Conservation (phyloP, 441 rosid species). For the Metrosideros polymorpha region DNA sequence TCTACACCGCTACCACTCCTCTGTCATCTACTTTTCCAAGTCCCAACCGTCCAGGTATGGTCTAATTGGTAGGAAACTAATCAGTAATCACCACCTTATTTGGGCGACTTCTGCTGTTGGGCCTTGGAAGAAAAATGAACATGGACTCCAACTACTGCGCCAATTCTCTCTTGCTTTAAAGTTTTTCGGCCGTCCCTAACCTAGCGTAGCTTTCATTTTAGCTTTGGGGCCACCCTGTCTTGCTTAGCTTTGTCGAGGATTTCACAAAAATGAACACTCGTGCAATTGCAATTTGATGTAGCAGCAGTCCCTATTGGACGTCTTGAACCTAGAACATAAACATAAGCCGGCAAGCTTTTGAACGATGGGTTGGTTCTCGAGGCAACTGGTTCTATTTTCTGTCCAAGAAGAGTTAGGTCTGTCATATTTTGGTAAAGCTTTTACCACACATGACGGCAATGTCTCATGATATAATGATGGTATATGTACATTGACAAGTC, state of each 20-base stretch:
- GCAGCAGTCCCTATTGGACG: neutral
- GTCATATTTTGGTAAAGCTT: neutral
- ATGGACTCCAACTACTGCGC: neutral
- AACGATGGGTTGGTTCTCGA: neutral
- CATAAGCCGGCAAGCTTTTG: neutral
- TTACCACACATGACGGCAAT: too few relatives aligned
- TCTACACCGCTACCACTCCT: neutral
- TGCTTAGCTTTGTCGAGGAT: neutral
- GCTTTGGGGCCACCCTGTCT: neutral
- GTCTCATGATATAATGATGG: accelerated
- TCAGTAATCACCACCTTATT: neutral
- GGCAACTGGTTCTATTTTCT: neutral
- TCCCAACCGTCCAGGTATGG: neutral
- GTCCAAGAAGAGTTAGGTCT: neutral
- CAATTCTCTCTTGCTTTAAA: neutral
- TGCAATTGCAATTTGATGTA: neutral
- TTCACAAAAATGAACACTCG: neutral
- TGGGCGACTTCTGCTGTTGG: neutral
- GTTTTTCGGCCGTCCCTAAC: neutral
- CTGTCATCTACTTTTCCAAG: neutral
- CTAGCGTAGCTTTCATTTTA: neutral
- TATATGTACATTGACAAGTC: neutral
- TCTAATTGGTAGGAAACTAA: too few relatives aligned
- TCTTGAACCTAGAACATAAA: neutral
- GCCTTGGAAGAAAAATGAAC: neutral